A percentile compares a stretch with the other conserved stretches of the same genome.
Conservation (phyloP, 2,329 filamentous ascomycete genomes). For the Aspergillaceae sp. region DNA sequence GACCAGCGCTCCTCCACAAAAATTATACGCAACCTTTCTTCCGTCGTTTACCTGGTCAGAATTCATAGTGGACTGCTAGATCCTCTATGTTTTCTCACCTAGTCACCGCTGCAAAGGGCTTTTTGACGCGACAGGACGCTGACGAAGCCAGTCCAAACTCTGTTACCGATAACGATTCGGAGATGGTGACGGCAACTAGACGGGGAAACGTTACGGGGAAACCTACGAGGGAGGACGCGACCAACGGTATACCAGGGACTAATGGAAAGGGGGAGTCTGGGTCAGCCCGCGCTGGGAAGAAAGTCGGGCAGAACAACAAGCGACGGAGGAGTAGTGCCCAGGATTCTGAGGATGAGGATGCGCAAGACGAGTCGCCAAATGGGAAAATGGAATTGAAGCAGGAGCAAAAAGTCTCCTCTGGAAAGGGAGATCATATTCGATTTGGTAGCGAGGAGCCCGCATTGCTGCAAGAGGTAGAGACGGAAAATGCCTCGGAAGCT, state of each 20-base stretch:
- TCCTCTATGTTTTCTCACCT: slow-evolving; percentile 35
- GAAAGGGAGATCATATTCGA: slow-evolving; percentile 26
- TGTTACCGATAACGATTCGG: slow-evolving; percentile 10
- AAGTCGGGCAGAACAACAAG: slow-evolving; percentile 23
- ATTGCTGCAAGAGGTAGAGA: slow-evolving; percentile 11
- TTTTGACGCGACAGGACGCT: slow-evolving; percentile 28
- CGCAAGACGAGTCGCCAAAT: slow-evolving; percentile 7
- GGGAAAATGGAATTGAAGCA: slow-evolving; percentile 7
- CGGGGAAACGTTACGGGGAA: slow-evolving; percentile 15
- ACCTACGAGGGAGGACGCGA: slow-evolving; percentile 6
- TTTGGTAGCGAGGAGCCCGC: slow-evolving; percentile 36
- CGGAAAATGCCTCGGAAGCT: slow-evolving; percentile 13
- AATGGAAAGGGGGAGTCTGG: slow-evolving; percentile 29
- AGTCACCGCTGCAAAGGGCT: slow-evolving; percentile 34
- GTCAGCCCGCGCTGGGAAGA: slow-evolving; percentile 11
- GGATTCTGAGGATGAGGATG: slow-evolving; percentile 11
- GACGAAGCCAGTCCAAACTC: slow-evolving; percentile 9
- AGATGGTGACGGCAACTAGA: slow-evolving; percentile 30
- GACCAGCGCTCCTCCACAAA: background rate
- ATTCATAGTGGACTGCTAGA: slow-evolving; percentile 3
- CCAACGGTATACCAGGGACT: slow-evolving; percentile 8
- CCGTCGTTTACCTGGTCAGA: slow-evolving; percentile 1
- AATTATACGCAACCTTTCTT: slow-evolving; percentile 12
- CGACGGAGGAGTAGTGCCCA: slow-evolving; percentile 24
- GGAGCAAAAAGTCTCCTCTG: slow-evolving; percentile 9